Evolutionary conservation across 306 rosid species (phyloP), one percentile per base, ranked within the genome.

Genomic region (Vicia faba): DNA sequence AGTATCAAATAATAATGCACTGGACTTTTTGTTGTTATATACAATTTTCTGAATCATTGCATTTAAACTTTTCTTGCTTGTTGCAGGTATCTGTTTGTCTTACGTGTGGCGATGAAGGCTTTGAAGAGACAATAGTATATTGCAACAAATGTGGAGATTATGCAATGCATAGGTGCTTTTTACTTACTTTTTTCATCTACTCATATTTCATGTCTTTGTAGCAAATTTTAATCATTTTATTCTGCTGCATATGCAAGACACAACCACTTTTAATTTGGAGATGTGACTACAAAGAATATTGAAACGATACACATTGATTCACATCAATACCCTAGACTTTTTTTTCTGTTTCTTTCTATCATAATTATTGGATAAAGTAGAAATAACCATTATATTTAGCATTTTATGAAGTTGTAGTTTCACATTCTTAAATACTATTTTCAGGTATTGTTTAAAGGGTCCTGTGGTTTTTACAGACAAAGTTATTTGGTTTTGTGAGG

Each of bases 401-500:
- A 23, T 43, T 58, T 51, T 43, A 28, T 12, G 7, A 11, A 67
- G 65, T 51, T 50, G 36, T 14, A 49, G 55, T 41, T 60, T 45
- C 58, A 31, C 31, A 39, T 28, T 55, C 65, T 49, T 45, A 14
- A 19, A 54, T 48, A 48, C 54, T 3, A 33, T 67, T 66, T 51
- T 33, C 82, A 89, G 91, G 64, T 89, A 87, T 71, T 86, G 96
- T 78, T 63, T 84, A 18, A 77, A 78, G 15, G 75, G 49, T 51
- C 90, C 90, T 35, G 66, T 75, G 56, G 33, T 25, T 48, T 61
- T 75, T 35, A 23, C 50, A 8, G 78, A 74, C 14, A 62, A 74
- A 7, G 76, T 78, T 65, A 74, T 63, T 40, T 92, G 96, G 98
- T 69, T 80, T 58, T 92, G 98, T 68, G 87, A 69, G 71, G 86